These are phyloP conservation scores for Arthroderma uncinatum DNA, from an alignment of 2,329 filamentous ascomycete genomes.

Conservation along the genomic window DNA sequence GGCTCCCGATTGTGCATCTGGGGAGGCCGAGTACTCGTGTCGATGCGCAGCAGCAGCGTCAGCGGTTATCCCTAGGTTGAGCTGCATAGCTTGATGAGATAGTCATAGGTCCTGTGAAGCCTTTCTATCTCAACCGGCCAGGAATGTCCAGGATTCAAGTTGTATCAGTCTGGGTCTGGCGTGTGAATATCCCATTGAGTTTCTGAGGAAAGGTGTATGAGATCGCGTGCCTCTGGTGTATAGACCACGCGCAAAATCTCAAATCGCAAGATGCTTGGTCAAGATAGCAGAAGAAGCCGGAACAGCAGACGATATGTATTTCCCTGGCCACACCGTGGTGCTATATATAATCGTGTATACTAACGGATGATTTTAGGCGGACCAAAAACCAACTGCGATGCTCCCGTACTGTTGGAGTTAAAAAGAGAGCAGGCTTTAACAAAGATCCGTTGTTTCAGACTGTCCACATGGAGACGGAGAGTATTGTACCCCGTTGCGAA, in stretches of 20 bases:
- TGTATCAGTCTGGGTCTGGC: not conserved
- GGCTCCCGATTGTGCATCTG: not conserved
- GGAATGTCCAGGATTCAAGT: not conserved
- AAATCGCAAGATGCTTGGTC: not conserved
- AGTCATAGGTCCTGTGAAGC: not conserved
- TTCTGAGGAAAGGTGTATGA: not conserved
- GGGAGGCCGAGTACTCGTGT: conserved; percentile 23
- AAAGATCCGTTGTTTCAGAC: not conserved
- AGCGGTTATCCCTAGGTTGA: conserved; percentile 32
- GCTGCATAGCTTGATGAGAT: conserved; percentile 6
- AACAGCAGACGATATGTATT: not conserved
- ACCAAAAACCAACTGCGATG: not conserved
- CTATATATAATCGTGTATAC: not conserved
- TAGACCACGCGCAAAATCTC: not conserved
- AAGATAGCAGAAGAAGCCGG: no score
- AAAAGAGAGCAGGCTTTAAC: not conserved
- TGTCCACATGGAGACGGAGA: conserved; percentile 1
- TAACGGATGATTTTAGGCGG: not conserved
- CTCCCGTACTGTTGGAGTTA: not conserved
- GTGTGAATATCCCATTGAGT: not conserved
- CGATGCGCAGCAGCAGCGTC: conserved; percentile 35
- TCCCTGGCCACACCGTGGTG: not conserved
- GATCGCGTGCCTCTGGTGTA: not conserved
- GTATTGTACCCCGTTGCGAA: not conserved
- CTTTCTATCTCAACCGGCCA: not conserved